Evolutionary conservation across 140 eudicot species (phyloP).

Genomic region (Senecio squalidus): DNA sequence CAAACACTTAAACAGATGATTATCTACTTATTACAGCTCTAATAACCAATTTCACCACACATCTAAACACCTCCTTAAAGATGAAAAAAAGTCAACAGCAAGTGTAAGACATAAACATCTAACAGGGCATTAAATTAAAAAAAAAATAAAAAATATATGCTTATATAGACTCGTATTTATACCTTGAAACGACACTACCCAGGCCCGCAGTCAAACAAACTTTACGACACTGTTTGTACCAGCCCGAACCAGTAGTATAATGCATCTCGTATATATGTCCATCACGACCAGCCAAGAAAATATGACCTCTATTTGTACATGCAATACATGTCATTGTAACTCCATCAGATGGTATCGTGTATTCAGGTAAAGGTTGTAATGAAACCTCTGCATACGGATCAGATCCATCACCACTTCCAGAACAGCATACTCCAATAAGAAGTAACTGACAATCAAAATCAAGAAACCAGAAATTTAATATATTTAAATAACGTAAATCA

Average conservation of each 20-base stretch:
- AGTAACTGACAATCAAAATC: constrained; percentile 48
- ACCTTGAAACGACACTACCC: constrained; percentile 85
- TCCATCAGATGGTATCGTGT: constrained; percentile 92
- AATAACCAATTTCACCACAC: no score
- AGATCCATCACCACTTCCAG: constrained; percentile 86
- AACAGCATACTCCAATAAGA: constrained; percentile 95
- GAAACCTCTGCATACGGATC: constrained; percentile 96
- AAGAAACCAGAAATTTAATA: background rate
- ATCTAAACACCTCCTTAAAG: no score
- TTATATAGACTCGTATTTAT: no score
- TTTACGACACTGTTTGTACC: constrained; percentile 94
- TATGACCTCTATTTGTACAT: constrained; percentile 81
- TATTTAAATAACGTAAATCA: background rate
- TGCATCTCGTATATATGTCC: constrained; percentile 93
- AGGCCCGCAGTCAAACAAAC: constrained; percentile 91
- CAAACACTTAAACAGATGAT: no score
- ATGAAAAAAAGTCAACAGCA: no score
- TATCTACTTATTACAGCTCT: no score
- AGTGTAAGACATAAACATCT: no score
- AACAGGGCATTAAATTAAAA: no score
- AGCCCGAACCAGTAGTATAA: constrained; percentile 82
- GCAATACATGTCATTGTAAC: constrained; percentile 95
- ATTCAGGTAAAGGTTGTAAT: constrained; percentile 85
- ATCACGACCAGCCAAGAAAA: constrained; percentile 92
- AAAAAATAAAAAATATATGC: no score